These are phyloP conservation scores for Phragmites australis DNA, from an alignment of 176 grass and related monocot genomes.

Conservation along the genomic window DNA sequence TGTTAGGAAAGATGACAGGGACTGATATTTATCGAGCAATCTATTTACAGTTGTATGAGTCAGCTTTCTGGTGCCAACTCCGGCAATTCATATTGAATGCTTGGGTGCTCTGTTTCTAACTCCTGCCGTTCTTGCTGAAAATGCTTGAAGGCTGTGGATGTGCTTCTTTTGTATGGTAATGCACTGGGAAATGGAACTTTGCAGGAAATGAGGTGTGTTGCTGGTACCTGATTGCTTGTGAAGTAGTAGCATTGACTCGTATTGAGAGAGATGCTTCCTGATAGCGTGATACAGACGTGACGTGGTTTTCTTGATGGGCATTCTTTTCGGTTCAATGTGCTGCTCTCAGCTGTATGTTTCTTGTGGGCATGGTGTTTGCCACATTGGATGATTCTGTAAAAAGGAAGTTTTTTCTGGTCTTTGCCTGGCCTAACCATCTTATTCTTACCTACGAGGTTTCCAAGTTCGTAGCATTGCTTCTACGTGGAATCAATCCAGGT, in stretches of 20 bases:
- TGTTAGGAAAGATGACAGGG: too few relatives aligned
- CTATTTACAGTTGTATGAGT: background rate
- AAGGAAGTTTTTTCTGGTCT: background rate
- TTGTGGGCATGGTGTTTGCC: constrained; percentile 19
- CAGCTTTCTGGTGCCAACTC: too few relatives aligned
- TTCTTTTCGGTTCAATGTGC: background rate
- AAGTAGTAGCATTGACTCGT: background rate
- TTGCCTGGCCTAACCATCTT: background rate
- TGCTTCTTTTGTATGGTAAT: background rate
- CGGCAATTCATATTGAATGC: background rate
- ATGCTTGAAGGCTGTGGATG: background rate
- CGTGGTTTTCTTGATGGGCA: background rate
- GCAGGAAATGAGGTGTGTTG: background rate
- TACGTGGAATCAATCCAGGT: background rate
- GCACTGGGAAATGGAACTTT: background rate
- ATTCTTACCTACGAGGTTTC: background rate
- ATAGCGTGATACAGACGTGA: background rate
- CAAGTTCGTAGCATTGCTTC: background rate
- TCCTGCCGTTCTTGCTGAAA: too few relatives aligned
- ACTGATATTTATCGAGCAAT: background rate
- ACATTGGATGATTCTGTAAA: background rate
- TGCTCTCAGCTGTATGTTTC: constrained; percentile 6
- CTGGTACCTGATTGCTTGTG: background rate
- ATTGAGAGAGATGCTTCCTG: background rate
- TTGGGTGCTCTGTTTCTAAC: too few relatives aligned